phyloP scores from a whole-genome alignment of 768 basidiomycete genomes.

The Lyophyllum shimeji region DNA sequence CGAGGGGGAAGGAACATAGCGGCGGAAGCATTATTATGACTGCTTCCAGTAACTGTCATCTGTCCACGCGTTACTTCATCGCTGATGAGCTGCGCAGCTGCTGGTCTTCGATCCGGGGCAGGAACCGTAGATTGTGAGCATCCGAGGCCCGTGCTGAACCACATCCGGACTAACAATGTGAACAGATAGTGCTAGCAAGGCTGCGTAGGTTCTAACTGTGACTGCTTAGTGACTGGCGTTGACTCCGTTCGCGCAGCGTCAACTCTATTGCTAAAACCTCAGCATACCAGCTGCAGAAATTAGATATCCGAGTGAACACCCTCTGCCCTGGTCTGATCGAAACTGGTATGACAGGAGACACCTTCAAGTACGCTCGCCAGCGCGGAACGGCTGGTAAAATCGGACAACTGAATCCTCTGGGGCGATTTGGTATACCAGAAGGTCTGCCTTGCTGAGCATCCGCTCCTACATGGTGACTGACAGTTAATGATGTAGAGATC shows the following conservation, averaged over 20 bases:
- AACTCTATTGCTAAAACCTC: conserved; percentile 86
- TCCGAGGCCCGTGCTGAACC: neutral
- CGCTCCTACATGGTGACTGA: neutral
- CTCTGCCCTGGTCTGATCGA: conserved; percentile 93
- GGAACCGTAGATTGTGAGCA: conserved; percentile 78
- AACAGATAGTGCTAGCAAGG: conserved; percentile 88
- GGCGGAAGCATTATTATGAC: conserved; percentile 88
- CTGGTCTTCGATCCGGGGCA: conserved; percentile 80
- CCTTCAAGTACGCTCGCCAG: conserved; percentile 76
- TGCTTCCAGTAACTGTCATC: conserved; percentile 62
- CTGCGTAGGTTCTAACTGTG: conserved; percentile 59
- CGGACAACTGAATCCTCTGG: conserved; percentile 82
- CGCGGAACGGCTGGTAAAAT: conserved; percentile 75
- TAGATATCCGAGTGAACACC: conserved; percentile 84
- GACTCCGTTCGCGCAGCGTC: conserved; percentile 50
- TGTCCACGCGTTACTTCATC: neutral
- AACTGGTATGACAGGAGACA: conserved; percentile 83
- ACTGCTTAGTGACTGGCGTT: neutral
- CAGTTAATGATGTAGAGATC: conserved; percentile 57
- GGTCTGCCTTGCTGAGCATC: conserved; percentile 40
- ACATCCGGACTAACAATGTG: conserved; percentile 1
- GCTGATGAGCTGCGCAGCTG: conserved; percentile 47
- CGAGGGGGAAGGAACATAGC: conserved; percentile 64
- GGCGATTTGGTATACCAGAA: conserved; percentile 79
- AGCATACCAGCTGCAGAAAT: conserved; percentile 75